Evolutionary conservation across 2,329 filamentous ascomycete species (phyloP), one percentile per base, ranked within the genome.

Genomic region (Aspergillus chevalieri): DNA sequence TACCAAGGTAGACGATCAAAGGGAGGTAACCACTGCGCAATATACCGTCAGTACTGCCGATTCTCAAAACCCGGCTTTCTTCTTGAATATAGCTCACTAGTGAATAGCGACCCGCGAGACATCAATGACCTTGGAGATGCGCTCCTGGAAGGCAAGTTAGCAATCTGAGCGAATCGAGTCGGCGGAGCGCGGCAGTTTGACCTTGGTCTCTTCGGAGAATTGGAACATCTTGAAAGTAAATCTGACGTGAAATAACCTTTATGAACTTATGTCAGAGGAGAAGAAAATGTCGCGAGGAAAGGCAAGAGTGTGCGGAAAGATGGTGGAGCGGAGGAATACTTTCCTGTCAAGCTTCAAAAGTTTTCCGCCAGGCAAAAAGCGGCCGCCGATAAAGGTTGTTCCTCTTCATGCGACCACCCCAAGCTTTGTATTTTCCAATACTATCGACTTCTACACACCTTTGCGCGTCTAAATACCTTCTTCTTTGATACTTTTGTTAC

Each of bases 151-250:
- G 22, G 30, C 30, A 38, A 8, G 44, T 60, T 46, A 60, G 56
- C 43, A 48, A 46, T 19, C 33, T 39, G 22, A 19, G 28, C 43
- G 43, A 19, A 44, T 28, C 38, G 39, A 15, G 24, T 36, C 44
- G 22, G 45, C 48, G 47, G 57, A 30, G 26, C 10, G 10, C 8
- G 26, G 36, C 34, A 15, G 33, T 47, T 65, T 44, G 57, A 95
- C 92, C 86, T 97, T 97, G 67, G 91, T 90, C 78, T 98, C 93
- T 75, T 98, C 93, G 46, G 93, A 97, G 59, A 97, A 85, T 60
- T 79, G 78, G 65, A 82, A 79, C 68, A 70, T 78, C 42, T 59
- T 69, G 63, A 52, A 17, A 47, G 38, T 3, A 36, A n/a, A 28
- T 43, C 15, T 8, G 21, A 15, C 19, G 47, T 34, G 21, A 28